A percentile compares a stretch with the other conserved stretches of the same genome.
These are phyloP conservation scores for Trapa bicornis DNA, from an alignment of 345 rosid species.

Conservation along the genomic window DNA sequence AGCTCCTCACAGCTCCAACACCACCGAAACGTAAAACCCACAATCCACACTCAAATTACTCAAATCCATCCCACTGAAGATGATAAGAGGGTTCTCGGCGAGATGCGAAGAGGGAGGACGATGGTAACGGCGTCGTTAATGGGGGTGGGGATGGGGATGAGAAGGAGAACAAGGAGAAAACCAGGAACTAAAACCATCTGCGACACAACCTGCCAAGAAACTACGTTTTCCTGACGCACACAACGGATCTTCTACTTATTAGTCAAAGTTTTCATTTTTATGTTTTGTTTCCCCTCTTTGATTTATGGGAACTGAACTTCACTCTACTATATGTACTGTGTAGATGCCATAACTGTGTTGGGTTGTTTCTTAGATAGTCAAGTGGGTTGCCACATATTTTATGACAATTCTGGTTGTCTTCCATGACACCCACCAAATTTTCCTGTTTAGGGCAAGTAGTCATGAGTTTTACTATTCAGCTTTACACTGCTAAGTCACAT, in stretches of 20 bases:
- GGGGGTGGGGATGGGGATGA: background rate
- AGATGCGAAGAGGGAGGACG: background rate
- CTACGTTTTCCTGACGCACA: background rate
- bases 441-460: no score
- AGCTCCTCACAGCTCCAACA: background rate
- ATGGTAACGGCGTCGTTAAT: background rate
- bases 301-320: no score
- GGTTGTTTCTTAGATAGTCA: no score
- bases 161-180: background rate
- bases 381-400: no score
- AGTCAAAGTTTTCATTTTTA: background rate
- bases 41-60: background rate
- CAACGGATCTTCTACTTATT: background rate
- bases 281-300: background rate
- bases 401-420: no score
- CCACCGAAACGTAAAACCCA: slow-evolving; percentile 10
- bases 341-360: no score
- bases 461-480: no score
- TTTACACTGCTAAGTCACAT: no score
- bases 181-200: background rate
- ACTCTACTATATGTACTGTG: no score
- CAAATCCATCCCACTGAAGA: no score
- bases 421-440: no score
- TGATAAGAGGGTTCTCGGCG: background rate
- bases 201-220: no score